A percentile compares a stretch with the other conserved stretches of the same genome.
These are phyloP conservation scores for Penicillium paradoxum DNA, from an alignment of 495 filamentous ascomycete genomes.

Conservation along the genomic window DNA sequence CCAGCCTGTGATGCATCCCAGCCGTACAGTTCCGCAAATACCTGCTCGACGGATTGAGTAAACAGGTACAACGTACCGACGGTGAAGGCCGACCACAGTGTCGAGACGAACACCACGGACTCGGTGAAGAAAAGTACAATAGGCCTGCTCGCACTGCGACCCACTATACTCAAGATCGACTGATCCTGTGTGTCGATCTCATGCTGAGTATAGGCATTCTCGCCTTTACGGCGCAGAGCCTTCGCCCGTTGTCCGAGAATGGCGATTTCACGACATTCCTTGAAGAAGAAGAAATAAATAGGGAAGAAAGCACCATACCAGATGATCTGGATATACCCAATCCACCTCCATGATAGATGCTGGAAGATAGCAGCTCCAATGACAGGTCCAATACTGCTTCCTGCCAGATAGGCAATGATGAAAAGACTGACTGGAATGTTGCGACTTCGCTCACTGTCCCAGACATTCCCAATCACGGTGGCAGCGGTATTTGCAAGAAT, in stretches of 20 bases:
- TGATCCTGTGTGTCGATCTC: constrained; percentile 30
- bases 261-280: constrained; percentile 39
- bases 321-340: constrained; percentile 46
- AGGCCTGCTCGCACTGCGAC: constrained; percentile 34
- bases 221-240: constrained; percentile 24
- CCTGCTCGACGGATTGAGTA: constrained; percentile 42
- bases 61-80: constrained; percentile 49
- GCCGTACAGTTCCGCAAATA: constrained; percentile 31
- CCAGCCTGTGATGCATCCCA: constrained; percentile 31
- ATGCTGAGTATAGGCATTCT: constrained; percentile 31
- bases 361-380: constrained; percentile 40
- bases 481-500: constrained; percentile 43
- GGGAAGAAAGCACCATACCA: constrained; percentile 38
- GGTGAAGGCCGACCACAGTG: constrained; percentile 48
- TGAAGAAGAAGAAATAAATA: constrained; percentile 34
- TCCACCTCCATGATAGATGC: constrained; percentile 44
- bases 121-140: constrained; percentile 47
- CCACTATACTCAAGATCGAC: constrained; percentile 19
- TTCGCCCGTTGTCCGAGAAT: constrained; percentile 36
- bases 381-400: constrained; percentile 45
- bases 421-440: constrained; percentile 47
- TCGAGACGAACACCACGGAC: constrained; percentile 47
- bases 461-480: constrained; percentile 47
- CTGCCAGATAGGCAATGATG: constrained; percentile 37
- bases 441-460: constrained; percentile 32